A percentile compares a stretch with the other conserved stretches of the same genome.
These are phyloP conservation scores for Lasiosphaeria miniovina DNA, from an alignment of 495 filamentous ascomycete species.

Conservation along the genomic window DNA sequence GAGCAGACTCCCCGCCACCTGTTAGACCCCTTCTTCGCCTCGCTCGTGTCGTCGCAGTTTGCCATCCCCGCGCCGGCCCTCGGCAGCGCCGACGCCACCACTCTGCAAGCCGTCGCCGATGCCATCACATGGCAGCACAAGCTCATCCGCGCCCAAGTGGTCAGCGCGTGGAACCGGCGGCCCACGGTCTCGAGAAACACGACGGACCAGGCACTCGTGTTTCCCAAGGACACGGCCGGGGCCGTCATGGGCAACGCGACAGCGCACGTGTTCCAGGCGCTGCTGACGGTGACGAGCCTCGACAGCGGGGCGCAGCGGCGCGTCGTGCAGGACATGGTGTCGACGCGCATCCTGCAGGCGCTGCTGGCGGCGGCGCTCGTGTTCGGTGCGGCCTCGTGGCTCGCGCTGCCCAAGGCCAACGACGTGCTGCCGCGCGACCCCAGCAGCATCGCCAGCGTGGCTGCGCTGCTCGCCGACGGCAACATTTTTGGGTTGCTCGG, in stretches of 20 bases:
- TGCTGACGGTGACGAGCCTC: constrained; percentile 13
- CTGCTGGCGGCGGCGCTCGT: constrained; percentile 27
- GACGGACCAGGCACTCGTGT: background rate
- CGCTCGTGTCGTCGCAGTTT: constrained; percentile 21
- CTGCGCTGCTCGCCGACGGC: constrained; percentile 30
- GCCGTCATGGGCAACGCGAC: constrained; percentile 17
- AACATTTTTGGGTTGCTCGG: constrained; percentile 21
- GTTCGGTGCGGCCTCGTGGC: constrained; percentile 20
- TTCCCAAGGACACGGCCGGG: constrained; percentile 7
- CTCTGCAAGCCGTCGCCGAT: constrained; percentile 15
- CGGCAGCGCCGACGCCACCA: constrained; percentile 1
- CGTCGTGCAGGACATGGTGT: constrained; percentile 30
- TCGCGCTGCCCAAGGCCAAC: constrained; percentile 24
- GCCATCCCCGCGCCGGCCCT: constrained; percentile 15
- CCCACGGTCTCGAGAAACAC: constrained; percentile 11
- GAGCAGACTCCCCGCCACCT: constrained; percentile 9
- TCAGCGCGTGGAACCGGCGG: constrained; percentile 19
- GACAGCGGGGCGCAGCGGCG: constrained; percentile 14
- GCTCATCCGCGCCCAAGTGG: constrained; percentile 34
- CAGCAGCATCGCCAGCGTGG: constrained; percentile 31
- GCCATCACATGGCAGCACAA: constrained; percentile 45
- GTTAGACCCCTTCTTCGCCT: constrained; percentile 27
- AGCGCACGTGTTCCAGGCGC: constrained; percentile 12
- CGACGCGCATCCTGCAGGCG: constrained; percentile 34
- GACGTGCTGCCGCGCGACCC: constrained; percentile 29